A percentile compares a stretch with the other conserved stretches of the same genome.
These are phyloP conservation scores for Rhizopus microsporus DNA, from an alignment of 371 early-diverging fungal species.

Conservation along the genomic window DNA sequence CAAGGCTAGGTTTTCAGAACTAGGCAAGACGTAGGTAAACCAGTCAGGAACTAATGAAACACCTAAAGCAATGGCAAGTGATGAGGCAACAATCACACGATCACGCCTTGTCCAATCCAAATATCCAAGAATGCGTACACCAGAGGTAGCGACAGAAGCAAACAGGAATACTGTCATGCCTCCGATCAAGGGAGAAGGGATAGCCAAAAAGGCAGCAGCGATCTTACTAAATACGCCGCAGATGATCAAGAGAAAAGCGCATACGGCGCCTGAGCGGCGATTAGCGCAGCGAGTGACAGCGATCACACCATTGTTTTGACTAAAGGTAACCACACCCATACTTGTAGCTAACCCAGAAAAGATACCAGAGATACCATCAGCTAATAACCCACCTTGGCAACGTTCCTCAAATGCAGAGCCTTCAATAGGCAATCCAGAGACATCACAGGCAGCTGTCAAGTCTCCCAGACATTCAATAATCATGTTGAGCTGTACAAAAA, in stretches of 20 bases:
- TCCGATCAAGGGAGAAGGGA: constrained; percentile 55
- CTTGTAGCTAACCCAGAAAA: constrained; percentile 55
- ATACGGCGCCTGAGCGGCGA: constrained; percentile 56
- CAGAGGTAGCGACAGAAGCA: constrained; percentile 59
- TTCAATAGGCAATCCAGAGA: constrained; percentile 55
- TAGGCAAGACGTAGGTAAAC: constrained; percentile 51
- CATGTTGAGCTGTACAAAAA: constrained; percentile 56
- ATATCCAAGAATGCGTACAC: constrained; percentile 60
- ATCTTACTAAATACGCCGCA: constrained; percentile 62
- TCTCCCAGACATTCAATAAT: constrained; percentile 60
- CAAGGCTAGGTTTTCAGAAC: constrained; percentile 40
- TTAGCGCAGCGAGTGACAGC: constrained; percentile 63
- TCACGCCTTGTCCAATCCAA: constrained; percentile 65
- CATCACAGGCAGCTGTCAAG: constrained; percentile 63
- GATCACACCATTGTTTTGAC: constrained; percentile 66
- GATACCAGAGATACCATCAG: constrained; percentile 56
- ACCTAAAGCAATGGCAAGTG: constrained; percentile 54
- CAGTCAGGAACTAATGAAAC: constrained; percentile 56
- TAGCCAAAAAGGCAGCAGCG: constrained; percentile 56
- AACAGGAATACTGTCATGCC: constrained; percentile 65
- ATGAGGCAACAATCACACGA: constrained; percentile 57
- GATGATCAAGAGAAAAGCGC: constrained; percentile 53
- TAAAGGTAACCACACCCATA: constrained; percentile 60
- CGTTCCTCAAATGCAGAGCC: constrained; percentile 60
- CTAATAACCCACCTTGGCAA: constrained; percentile 61